These are phyloP conservation scores for Chalciporus piperatus DNA, from an alignment of 768 basidiomycete genomes.

Conservation along the genomic window DNA sequence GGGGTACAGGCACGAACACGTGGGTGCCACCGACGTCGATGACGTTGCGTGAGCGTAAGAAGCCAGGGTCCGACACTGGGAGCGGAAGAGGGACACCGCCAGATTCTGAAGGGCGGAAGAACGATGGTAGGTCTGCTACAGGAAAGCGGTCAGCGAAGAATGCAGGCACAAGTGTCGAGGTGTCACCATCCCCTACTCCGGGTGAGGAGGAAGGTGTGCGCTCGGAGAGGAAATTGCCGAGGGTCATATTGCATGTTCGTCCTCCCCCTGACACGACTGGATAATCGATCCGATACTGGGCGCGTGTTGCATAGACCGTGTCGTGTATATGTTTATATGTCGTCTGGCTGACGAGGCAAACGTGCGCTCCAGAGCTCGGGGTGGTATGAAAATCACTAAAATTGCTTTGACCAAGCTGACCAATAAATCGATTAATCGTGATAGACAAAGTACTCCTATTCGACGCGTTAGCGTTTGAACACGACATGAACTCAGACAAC, in stretches of 20 bases:
- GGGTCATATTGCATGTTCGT: constrained; percentile 56
- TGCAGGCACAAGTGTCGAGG: not conserved
- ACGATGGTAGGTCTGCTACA: not conserved
- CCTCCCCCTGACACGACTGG: constrained; percentile 26
- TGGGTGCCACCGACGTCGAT: constrained; percentile 38
- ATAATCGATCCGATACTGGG: not conserved
- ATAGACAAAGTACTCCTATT: no score
- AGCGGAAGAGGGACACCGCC: not conserved
- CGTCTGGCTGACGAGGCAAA: no score
- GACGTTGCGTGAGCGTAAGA: constrained; percentile 51
- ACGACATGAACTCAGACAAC: no score
- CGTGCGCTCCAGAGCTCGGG: no score
- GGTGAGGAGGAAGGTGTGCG: not conserved
- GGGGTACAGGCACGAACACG: not conserved
- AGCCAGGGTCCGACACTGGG: constrained; percentile 1
- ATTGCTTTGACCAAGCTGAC: no score
- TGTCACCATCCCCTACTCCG: not conserved
- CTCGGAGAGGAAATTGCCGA: constrained; percentile 46
- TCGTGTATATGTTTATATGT: no score
- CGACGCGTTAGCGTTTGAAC: no score
- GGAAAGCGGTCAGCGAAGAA: constrained; percentile 3
- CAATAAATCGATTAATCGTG: no score
- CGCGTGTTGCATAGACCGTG: no score
- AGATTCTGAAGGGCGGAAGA: not conserved
- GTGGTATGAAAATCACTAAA: no score